These are phyloP conservation scores for Phytophthora melonis DNA, from an alignment of 352 stramenopile species.

Conservation along the genomic window DNA sequence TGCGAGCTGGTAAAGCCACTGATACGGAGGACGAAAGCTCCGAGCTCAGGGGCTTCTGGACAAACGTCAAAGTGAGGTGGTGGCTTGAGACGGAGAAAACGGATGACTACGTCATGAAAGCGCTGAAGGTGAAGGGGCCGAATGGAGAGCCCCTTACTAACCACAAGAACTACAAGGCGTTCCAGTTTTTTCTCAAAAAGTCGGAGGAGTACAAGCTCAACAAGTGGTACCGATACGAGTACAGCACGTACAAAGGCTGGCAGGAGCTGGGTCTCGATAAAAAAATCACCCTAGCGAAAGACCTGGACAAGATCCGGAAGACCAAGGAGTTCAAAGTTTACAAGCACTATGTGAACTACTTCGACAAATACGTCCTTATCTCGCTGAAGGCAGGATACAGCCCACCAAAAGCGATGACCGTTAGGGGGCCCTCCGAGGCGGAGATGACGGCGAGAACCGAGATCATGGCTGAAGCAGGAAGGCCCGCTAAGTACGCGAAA, in stretches of 20 bases:
- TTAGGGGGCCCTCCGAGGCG: background rate
- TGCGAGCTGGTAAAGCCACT: background rate
- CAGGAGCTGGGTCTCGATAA: background rate
- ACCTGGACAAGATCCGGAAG: background rate
- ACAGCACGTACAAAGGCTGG: background rate
- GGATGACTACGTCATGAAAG: background rate
- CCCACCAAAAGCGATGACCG: background rate
- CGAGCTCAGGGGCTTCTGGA: background rate
- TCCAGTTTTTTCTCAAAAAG: background rate
- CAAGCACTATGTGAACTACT: background rate
- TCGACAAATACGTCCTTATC: background rate
- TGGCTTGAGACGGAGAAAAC: background rate
- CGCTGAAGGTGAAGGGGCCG: background rate
- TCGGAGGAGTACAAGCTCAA: background rate
- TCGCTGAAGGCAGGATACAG: background rate
- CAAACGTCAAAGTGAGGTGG: background rate
- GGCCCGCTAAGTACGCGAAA: background rate
- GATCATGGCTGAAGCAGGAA: slow-evolving; percentile 2
- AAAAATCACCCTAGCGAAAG: background rate
- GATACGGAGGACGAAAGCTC: background rate
- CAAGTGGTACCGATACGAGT: background rate
- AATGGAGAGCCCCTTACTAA: background rate
- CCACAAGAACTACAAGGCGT: slow-evolving; percentile 3
- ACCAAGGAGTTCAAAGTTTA: background rate
- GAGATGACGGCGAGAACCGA: background rate